Percentiles rank a stretch among this genome's conserved stretches.
Conservation (phyloP, 2,329 filamentous ascomycete genomes). For the Pyrenophora graminea region DNA sequence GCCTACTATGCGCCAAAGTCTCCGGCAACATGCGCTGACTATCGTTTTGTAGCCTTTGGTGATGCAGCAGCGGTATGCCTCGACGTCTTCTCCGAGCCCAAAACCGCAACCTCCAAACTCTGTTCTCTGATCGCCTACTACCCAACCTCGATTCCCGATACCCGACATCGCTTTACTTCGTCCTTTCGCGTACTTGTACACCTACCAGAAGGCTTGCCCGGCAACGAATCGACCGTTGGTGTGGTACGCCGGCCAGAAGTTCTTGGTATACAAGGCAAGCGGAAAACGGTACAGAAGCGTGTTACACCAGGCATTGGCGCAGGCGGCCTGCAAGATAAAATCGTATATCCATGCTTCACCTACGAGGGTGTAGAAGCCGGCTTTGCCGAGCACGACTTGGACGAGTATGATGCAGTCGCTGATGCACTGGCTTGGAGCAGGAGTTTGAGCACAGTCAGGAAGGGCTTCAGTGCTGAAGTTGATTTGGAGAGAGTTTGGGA, state of each 20-base stretch:
- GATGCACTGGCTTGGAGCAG: slow-evolving; percentile 72
- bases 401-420: slow-evolving; percentile 67
- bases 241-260: slow-evolving; percentile 56
- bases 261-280: slow-evolving; percentile 59
- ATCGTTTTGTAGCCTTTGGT: slow-evolving; percentile 57
- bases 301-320: slow-evolving; percentile 58
- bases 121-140: slow-evolving; percentile 67
- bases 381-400: slow-evolving; percentile 72
- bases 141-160: slow-evolving; percentile 61
- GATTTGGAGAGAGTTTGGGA: slow-evolving; percentile 54
- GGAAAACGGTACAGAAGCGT: slow-evolving; percentile 53
- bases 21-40: slow-evolving; percentile 9
- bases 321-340: slow-evolving; percentile 49
- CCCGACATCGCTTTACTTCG: slow-evolving; percentile 50
- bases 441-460: slow-evolving; percentile 62
- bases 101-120: slow-evolving; percentile 55
- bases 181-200: slow-evolving; percentile 60
- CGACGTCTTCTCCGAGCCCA: slow-evolving; percentile 61
- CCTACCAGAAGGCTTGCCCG: slow-evolving; percentile 51
- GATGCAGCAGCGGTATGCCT: slow-evolving; percentile 64
- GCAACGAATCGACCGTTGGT: slow-evolving; percentile 51
- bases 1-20: background rate
- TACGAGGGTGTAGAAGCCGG: slow-evolving; percentile 64
- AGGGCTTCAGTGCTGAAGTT: slow-evolving; percentile 60
- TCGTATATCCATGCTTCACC: slow-evolving; percentile 55